These are phyloP conservation scores for Knoxdaviesia capensis DNA, from an alignment of 2,329 filamentous ascomycete species.

Conservation along the genomic window DNA sequence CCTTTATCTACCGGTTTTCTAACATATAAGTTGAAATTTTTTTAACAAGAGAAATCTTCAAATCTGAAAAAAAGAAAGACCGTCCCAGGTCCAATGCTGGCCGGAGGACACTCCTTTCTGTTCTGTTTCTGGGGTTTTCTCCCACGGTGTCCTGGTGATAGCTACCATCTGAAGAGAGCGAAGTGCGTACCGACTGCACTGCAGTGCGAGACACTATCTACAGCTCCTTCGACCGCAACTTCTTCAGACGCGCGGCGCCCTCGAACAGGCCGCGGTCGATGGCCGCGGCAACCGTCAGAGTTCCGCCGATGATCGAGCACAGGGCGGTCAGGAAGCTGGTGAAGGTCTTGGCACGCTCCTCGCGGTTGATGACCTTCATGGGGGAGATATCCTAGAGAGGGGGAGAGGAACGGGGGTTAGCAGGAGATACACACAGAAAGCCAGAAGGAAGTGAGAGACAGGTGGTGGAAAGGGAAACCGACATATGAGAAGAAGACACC, in stretches of 20 bases:
- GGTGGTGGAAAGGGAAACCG: slow-evolving; percentile 20
- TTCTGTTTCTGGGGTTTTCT: too few relatives aligned
- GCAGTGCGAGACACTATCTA: slow-evolving; percentile 11
- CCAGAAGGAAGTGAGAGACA: neutral
- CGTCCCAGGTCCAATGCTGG: too few relatives aligned
- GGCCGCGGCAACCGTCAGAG: slow-evolving; percentile 84
- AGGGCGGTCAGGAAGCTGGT: slow-evolving; percentile 83
- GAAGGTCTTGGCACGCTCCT: slow-evolving; percentile 75
- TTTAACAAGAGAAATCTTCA: too few relatives aligned
- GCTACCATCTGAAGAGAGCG: too few relatives aligned
- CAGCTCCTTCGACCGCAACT: slow-evolving; percentile 50
- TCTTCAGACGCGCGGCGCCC: slow-evolving; percentile 66
- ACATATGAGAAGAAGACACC: slow-evolving; percentile 98
- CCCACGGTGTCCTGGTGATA: too few relatives aligned
- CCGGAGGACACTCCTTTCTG: too few relatives aligned
- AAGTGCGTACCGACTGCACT: too few relatives aligned
- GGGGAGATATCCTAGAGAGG: slow-evolving; percentile 69
- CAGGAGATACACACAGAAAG: neutral
- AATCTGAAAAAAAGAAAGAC: too few relatives aligned
- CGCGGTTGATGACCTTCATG: slow-evolving; percentile 98
- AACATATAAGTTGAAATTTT: too few relatives aligned
- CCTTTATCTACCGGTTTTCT: too few relatives aligned
- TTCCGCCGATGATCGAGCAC: slow-evolving; percentile 87
- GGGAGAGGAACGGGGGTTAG: slow-evolving; percentile 7
- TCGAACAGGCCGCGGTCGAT: slow-evolving; percentile 85